Evolutionary conservation across 768 basidiomycete species (phyloP), one percentile per base, ranked within the genome.

Genomic region (Leucosporidium yakuticum): DNA sequence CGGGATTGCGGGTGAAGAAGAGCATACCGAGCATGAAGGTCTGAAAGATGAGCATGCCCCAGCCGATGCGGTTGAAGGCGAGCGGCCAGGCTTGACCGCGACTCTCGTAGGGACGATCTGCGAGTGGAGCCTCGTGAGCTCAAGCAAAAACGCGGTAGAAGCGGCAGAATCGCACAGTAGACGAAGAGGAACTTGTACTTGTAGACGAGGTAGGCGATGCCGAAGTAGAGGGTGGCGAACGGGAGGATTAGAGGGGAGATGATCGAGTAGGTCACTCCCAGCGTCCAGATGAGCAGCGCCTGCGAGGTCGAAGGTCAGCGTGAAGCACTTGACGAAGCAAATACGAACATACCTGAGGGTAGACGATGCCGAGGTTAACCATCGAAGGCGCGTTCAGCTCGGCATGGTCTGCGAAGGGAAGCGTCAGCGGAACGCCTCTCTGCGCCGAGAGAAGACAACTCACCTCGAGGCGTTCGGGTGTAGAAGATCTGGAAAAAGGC

Each of bases 31-130:
- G 65, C 96, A 98, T 98, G 83, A 98, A 96, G 55, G 93, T 77
- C 64, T 94, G 86, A 83, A 94, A 98, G 63, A 95, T 90, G 77
- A 95, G 77, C 64, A 98, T 84, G 55, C 90, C 94, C 88, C 90
- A 91, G 39, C 94, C 87, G 50, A 96, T 85, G 11, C 95, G 89
- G 32, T 86, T 84, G 78, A 94, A 97, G 0, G 96, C 94, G 73
- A 97, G 86, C 0, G 92, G 91, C 95, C 96, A 98, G 2, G 94
- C 96, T 80, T 97, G 93, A 3, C 96, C 96, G 74, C 89, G 89
- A 3, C 90, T 91, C 80, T 97, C 94, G 79, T 97, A 98, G 0
- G 96, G 95, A 76, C 97, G 97, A 82, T 96, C 69, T 65, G 59
- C n/a, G 25, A 1, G n/a, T 0, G 19, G 6, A 53, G 19, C 21